Conservation (phyloP, 371 early-diverging fungal genomes). For the Mortierella sp. region DNA sequence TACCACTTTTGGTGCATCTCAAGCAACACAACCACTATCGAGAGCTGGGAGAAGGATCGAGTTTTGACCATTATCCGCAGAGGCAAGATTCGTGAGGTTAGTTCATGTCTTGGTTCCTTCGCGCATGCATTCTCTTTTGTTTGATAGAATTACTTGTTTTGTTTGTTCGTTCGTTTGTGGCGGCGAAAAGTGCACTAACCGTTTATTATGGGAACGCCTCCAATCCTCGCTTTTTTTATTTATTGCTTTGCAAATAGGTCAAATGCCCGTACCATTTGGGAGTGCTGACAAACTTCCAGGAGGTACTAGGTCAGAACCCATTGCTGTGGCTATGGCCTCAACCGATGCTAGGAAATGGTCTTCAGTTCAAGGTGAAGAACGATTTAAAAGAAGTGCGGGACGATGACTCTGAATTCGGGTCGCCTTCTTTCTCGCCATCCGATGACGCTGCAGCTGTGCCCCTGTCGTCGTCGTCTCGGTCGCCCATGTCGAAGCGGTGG, state of each 20-base stretch:
- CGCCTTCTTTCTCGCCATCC: background rate
- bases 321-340: slow-evolving; percentile 84
- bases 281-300: slow-evolving; percentile 75
- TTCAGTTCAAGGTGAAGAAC: slow-evolving; percentile 70
- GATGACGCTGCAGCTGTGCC: background rate
- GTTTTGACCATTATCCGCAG: slow-evolving; percentile 48
- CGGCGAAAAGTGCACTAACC: background rate
- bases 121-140: too few relatives aligned
- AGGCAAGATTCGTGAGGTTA: slow-evolving; percentile 49
- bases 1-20: slow-evolving; percentile 89
- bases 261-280: slow-evolving; percentile 96
- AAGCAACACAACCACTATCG: slow-evolving; percentile 96
- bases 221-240: background rate
- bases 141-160: background rate
- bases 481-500: background rate
- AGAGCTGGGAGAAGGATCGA: slow-evolving; percentile 80
- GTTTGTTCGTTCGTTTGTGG: background rate
- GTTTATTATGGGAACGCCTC: background rate
- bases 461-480: background rate
- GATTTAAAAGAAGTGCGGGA: background rate
- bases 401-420: background rate
- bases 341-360: slow-evolving; percentile 77
- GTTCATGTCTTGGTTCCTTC: too few relatives aligned
- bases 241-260: slow-evolving; percentile 55
- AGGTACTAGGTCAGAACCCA: slow-evolving; percentile 81